Base-by-base conservation (phyloP, 2,329 filamentous ascomycete genomes). In the Phaeophleospora eucalypticola region DNA sequence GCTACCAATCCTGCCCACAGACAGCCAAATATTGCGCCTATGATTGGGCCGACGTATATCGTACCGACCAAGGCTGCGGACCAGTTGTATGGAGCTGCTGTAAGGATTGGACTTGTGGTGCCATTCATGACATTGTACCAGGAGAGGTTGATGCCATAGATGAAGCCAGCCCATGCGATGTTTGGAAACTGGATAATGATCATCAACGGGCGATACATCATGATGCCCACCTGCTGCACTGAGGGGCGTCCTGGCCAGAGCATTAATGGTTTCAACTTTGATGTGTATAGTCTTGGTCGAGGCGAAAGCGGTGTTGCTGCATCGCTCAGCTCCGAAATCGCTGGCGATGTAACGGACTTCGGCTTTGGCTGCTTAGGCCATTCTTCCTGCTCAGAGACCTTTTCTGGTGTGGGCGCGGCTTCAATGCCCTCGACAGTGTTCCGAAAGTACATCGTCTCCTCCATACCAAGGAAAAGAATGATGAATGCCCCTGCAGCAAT, bases 401-500 rank as follows among this genome's bases (percentile, higher is more conserved):
- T 3, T 15, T 36, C 34, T 29, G 24, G 35, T n/a, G 41, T 41
- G 9, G 41, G 27, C 4, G 18, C 36, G 2, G 45, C 38, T 14
- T 49, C 49, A 10, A 52, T 24, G 4, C 50, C 50, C 20, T 50
- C 46, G 4, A 47, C 24, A 15, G 39, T 41, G 40, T 61, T 45
- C 18, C 56, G 47, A 40, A 57, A 57, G 44, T 74, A 80, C 56
- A 77, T 81, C 2, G 79, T 80, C 59, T 82, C 79, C 58, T 82
- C 80, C 68, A 81, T 74, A 56, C 76, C 73, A 54, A 82, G 75
- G 64, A 80, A 80, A 2, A 78, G 63, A 49, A 79, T 70, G 17
- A 81, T 51, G 21, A 76, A 72, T 7, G 65, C 68, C 1, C 72
- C 60, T 1, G 64, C 75, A 1, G 66, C 59, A 49, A 82, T 71